These are phyloP conservation scores for Carex myosuroides DNA, from an alignment of 176 grass and related monocot species.

Conservation along the genomic window DNA sequence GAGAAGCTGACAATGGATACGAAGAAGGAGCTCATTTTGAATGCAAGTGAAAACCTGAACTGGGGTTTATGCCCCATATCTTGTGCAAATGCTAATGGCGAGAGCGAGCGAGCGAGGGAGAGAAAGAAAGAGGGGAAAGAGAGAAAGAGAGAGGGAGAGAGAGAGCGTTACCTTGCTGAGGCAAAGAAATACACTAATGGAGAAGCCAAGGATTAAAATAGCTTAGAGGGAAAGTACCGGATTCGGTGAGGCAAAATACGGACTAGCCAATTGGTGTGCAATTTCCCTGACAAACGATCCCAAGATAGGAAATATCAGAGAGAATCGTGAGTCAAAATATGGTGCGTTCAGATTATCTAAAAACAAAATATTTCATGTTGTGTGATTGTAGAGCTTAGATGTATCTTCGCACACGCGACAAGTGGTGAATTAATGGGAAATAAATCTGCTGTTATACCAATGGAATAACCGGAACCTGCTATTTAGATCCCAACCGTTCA, in stretches of 20 bases:
- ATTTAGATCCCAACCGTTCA: no score
- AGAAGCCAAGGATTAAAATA: constrained; percentile 6
- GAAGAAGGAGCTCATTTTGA: constrained; percentile 16
- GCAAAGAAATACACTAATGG: background rate
- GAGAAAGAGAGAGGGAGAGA: background rate
- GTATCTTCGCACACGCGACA: background rate
- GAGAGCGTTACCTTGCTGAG: background rate
- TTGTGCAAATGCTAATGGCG: background rate
- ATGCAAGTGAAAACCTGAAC: background rate
- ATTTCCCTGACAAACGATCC: background rate
- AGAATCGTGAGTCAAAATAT: background rate
- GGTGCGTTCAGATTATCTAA: background rate
- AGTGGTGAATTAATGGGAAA: background rate
- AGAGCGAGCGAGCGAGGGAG: background rate
- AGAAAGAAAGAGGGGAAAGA: background rate
- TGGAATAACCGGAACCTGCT: no score
- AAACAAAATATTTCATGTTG: background rate
- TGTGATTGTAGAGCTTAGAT: background rate
- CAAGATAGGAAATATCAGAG: background rate
- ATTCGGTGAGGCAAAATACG: background rate
- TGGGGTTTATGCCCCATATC: background rate
- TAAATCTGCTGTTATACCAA: no score
- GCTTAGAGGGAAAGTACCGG: background rate
- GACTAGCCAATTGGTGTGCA: background rate
- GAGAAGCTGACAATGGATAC: constrained; percentile 1